Base-by-base conservation (phyloP, 2,329 filamentous ascomycete species). In the Chaetomiaceae sp. region DNA sequence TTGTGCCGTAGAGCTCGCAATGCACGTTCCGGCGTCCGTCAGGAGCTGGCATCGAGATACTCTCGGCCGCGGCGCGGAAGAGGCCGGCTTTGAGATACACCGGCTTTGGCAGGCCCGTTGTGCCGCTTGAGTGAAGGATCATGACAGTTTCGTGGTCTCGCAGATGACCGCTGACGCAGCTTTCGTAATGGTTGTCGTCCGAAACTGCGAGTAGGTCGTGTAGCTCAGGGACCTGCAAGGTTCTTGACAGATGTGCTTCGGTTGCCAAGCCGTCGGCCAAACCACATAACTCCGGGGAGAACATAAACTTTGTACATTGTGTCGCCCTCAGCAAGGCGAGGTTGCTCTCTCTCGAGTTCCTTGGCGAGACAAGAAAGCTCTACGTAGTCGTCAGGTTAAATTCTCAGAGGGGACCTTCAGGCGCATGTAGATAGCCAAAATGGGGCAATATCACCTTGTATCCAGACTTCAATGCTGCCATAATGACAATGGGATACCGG, bases 81-180 rank as follows among this genome's bases (percentile, higher is more conserved):
- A 53, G 32, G 16, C 55, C 55, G 10, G 48, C 44, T 27, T 53
- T 55, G 29, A 48, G 16, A 29, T 40, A 21, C 8, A 58, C 45
- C 6, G 52, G 55, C 27, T 55, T 55, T 2, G 55, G 55, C 2
- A 50, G 36, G 30, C 52, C 52, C 3, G 55, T 55, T n/a, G 55
- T 50, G 13, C 55, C 55, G 32, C 52, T 55, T 1, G 55, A 55
- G 46, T 58, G 55, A 41, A 58, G 55, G 41, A 55, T 58, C 29
- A 55, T 21, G 29, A 48, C 20, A 2, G 48, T 50, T 6, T 51
- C 30, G 3, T 42, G 23, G 10, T 52, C 48, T 23, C 29, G 3
- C 16, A 52, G 6, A 6, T 48, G 9, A 2, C 8, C 7, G 5
- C n/a, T n/a, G 23, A 4, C 34, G 10, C 16, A 25, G 21, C 20